Evolutionary conservation across 306 rosid genomes (phyloP), one percentile per base, ranked within the genome.

Genomic region (Medicago arabica): DNA sequence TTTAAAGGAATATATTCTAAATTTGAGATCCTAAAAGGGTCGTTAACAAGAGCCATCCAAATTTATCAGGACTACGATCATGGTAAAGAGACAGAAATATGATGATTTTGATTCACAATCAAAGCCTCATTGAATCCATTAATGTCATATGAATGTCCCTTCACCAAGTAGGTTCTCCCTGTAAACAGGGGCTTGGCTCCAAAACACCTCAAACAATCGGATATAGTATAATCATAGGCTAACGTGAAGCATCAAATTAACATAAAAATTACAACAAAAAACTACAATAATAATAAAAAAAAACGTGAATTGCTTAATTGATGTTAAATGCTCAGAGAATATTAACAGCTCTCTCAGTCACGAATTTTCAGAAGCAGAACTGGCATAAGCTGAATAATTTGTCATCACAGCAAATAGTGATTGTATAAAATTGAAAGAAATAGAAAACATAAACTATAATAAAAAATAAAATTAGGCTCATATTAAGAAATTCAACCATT

Each of bases 361-460:
- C 55, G 79, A 83, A 15, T 82, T 76, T 41, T 93, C 97, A 80
- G 98, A 85, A 90, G 98, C 98, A 93, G 98, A 93, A 93, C 98
- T 93, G 97, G 98, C 98, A 65, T 77, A 36, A 93, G 98, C 97
- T 93, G 98, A 43, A 71, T 5, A 2, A 2, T 55, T 64, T 9
- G 77, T 91, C 97, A 47, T 93, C 93, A 91, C 69, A 1, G 98
- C 90, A 39, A 18, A 25, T 23, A 23, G 1, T 2, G 1, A 23
- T 12, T 0, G 2, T 23, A 1, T 5, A 12, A 5, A 5, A 57
- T 57, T 23, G 2, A 11, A 21, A 23, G 0, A 1, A 10, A 21
- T 0, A 9, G 3, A 0, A 54, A 0, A 54, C 2, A 0, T 8
- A 23, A 23, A 23, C 0, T 4, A 4, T 4, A 4, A 10, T 0